Percentiles rank a stretch among this genome's conserved stretches.
phyloP scores from a whole-genome alignment of 495 filamentous ascomycete genomes.

The Choiromyces venosus region DNA sequence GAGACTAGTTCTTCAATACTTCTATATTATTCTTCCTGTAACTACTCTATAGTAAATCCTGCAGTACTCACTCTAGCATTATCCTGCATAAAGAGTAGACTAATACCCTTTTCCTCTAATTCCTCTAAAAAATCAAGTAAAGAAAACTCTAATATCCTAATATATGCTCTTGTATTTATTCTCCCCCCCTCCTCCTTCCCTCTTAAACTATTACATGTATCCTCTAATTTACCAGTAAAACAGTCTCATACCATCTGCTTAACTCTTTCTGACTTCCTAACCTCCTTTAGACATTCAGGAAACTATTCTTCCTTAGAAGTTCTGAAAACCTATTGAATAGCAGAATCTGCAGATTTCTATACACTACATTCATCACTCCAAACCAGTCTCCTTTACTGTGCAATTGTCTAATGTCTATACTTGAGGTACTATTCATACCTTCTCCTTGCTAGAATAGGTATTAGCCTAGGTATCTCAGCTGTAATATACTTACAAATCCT shows the following conservation, averaged over 20 bases:
- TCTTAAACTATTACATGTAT: neutral
- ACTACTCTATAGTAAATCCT: neutral
- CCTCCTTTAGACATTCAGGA: neutral
- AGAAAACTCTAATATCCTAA: no score
- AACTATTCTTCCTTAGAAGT: neutral
- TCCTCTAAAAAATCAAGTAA: no score
- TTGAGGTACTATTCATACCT: neutral
- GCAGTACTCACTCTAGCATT: neutral
- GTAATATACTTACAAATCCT: slow-evolving; percentile 4
- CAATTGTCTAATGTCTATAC: neutral
- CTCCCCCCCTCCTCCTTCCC: neutral
- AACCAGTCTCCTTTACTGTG: neutral
- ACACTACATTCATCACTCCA: neutral
- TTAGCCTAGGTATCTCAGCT: neutral
- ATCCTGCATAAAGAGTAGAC: neutral
- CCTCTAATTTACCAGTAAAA: neutral
- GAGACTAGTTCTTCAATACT: neutral
- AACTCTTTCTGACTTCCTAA: neutral
- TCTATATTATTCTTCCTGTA: slow-evolving; percentile 3
- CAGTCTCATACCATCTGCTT: neutral
- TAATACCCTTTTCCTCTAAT: no score
- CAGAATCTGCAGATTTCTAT: neutral
- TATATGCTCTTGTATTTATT: no score
- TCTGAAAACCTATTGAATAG: neutral
- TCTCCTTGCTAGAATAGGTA: neutral